Percentiles rank a stretch among this genome's conserved stretches.
Evolutionary conservation across 352 stramenopile genomes (phyloP).

Genomic region (Phytophthora vignae): DNA sequence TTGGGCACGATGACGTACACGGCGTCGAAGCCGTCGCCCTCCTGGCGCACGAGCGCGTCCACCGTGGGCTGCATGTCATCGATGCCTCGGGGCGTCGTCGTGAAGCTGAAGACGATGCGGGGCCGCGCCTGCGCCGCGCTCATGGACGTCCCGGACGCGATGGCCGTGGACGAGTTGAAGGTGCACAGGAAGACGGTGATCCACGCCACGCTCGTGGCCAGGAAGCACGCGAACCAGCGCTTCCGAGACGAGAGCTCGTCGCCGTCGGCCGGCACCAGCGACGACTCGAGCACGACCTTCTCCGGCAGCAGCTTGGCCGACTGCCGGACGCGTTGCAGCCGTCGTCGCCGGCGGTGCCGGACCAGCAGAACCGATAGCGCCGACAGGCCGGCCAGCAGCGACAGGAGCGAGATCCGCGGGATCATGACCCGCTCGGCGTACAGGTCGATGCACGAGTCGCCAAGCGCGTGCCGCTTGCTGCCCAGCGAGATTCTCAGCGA

Average conservation of each 20-base stretch:
- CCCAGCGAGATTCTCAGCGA: constrained; percentile 30
- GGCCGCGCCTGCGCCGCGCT: constrained; percentile 34
- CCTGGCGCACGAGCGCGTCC: constrained; percentile 47
- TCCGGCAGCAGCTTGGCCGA: constrained; percentile 22
- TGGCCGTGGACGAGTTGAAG: constrained; percentile 44
- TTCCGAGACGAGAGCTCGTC: constrained; percentile 15
- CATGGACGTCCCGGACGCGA: constrained; percentile 17
- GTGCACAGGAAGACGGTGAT: constrained; percentile 46
- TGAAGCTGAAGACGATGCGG: constrained; percentile 69
- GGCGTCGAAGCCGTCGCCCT: constrained; percentile 47
- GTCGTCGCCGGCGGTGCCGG: constrained; percentile 9
- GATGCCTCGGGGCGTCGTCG: constrained; percentile 49
- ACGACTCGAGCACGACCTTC: constrained; percentile 26
- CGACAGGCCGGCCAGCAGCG: constrained; percentile 29
- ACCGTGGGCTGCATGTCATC: constrained; percentile 48
- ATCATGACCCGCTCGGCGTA: constrained; percentile 55
- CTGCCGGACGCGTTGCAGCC: constrained; percentile 15
- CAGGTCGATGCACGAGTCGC: constrained; percentile 45
- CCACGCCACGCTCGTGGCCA: constrained; percentile 44
- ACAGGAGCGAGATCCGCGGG: constrained; percentile 48
- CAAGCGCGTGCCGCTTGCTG: constrained; percentile 18
- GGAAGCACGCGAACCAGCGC: constrained; percentile 37
- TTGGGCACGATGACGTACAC: constrained; percentile 63
- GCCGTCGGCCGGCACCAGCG: background rate
- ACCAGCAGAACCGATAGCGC: constrained; percentile 21